phyloP scores from a whole-genome alignment of 1,284 basidiomycete species.

The Pseudozyma thailandica region DNA sequence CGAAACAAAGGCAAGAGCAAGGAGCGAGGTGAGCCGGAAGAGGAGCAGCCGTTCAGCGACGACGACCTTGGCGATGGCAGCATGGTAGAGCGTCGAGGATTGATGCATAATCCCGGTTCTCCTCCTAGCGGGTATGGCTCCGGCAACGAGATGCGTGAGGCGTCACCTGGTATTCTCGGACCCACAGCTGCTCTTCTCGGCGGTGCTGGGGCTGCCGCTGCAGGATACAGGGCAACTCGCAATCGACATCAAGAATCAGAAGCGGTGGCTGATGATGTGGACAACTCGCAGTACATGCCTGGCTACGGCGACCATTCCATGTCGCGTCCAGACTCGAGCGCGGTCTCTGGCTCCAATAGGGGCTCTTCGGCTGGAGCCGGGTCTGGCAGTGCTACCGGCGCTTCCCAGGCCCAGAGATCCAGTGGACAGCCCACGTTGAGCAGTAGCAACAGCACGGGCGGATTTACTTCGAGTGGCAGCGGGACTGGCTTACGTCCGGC shows the following conservation, averaged over 20 bases:
- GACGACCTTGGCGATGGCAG: constrained; percentile 33
- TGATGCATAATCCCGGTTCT: constrained; percentile 33
- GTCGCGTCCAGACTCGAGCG: constrained; percentile 9
- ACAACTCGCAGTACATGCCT: background rate
- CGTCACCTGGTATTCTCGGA: background rate
- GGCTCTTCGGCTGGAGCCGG: constrained; percentile 7
- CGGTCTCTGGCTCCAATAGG: background rate
- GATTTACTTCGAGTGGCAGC: constrained; percentile 29
- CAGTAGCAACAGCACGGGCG: constrained; percentile 53
- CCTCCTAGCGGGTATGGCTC: constrained; percentile 20
- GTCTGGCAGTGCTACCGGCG: constrained; percentile 9
- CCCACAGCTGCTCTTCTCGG: constrained; percentile 20
- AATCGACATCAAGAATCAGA: background rate
- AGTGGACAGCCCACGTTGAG: constrained; percentile 8
- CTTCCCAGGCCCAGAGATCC: constrained; percentile 13
- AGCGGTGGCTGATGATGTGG: background rate
- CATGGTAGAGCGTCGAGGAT: constrained; percentile 36
- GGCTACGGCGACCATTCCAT: background rate
- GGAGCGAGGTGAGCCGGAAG: constrained; percentile 28
- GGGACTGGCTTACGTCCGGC: constrained; percentile 44
- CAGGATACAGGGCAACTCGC: constrained; percentile 2
- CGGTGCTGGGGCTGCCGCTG: constrained; percentile 14
- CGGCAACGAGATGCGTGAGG: constrained; percentile 26
- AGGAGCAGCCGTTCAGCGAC: constrained; percentile 24
- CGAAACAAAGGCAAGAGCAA: constrained; percentile 3